phyloP scores from a whole-genome alignment of 2,329 filamentous ascomycete genomes.

The Meredithiella fracta region DNA sequence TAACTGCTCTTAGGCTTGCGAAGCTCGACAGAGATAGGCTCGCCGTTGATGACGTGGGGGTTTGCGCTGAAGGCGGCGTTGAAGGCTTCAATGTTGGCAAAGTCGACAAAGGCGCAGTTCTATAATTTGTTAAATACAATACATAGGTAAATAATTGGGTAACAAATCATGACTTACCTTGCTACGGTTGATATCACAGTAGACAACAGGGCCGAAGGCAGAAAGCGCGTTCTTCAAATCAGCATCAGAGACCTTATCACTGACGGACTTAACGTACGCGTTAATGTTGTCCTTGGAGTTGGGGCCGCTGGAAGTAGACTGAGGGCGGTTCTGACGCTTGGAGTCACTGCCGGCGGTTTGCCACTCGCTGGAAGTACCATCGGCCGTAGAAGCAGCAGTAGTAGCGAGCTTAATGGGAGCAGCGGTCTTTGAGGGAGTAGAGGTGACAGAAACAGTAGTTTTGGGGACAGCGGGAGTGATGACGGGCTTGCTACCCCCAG shows the following conservation, averaged over 20 bases:
- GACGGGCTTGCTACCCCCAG: constrained; percentile 28
- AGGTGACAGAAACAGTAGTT: constrained; percentile 34
- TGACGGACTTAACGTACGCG: constrained; percentile 92
- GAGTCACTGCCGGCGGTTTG: constrained; percentile 73
- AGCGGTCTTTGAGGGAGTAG: constrained; percentile 37
- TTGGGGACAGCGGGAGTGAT: constrained; percentile 26
- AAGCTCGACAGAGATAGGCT: constrained; percentile 75
- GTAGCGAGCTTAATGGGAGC: constrained; percentile 42
- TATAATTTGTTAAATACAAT: constrained; percentile 23
- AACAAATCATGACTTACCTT: constrained; percentile 45
- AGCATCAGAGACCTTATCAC: constrained; percentile 64
- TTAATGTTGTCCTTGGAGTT: constrained; percentile 59
- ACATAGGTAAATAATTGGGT: background rate
- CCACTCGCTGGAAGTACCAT: constrained; percentile 48
- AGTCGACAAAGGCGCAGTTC: constrained; percentile 97
- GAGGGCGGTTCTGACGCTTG: constrained; percentile 65
- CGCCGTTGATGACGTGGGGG: constrained; percentile 68
- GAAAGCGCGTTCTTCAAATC: constrained; percentile 55
- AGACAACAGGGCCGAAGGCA: constrained; percentile 53
- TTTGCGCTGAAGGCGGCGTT: constrained; percentile 69
- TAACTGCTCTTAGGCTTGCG: constrained; percentile 64
- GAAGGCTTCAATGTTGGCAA: constrained; percentile 64
- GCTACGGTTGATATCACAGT: constrained; percentile 62
- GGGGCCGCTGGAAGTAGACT: constrained; percentile 42
- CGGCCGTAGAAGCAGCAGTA: constrained; percentile 18